Evolutionary conservation across 139 green algal genomes (phyloP), one percentile per base, ranked within the genome.

Genomic region (Choricystis sp.): DNA sequence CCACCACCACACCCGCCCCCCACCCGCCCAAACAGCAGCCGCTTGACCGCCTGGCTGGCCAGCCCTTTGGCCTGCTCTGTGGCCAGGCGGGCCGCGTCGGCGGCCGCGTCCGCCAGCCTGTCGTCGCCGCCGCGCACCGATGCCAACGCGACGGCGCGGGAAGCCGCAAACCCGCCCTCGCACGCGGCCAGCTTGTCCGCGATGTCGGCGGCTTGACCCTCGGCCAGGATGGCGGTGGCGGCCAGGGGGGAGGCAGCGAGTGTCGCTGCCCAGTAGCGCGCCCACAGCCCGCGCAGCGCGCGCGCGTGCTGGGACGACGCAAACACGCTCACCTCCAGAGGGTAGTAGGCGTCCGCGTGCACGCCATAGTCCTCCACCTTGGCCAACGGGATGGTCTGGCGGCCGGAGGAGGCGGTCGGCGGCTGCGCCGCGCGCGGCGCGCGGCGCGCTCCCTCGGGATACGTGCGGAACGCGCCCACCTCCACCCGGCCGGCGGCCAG

Each of bases 301-400:
- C 86, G 76, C 5, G 77, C 71, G 75, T 96, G 85, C 27, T 94
- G 71, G 26, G 61, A 72, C 19, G 80, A 90, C 75, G 97, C 98
- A 86, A 98, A 99, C 74, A 85, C 97, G 31, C 69, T 81, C 21
- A 96, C 40, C 67, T 68, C 58, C 31, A 85, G 73, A 40, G 66
- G 66, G 67, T 88, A 88, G 68, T 88, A 86, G 71, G 74, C 69
- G 65, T 82, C 72, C 58, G 58, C 67, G 67, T 84, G 80, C 70
- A 95, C 88, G 3, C 93, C 93, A 81, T 96, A 99, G 74, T 99
- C 93, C 78, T 98, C 93, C 55, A 99, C 96, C 77, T 98, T 97
- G 69, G 79, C 85, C 62, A 96, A 66, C 0, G 93, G 93, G 67
- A 99, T 97, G 58, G 88, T 96, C 80, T 98, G 91, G 81, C 69